Evolutionary conservation across 2,329 filamentous ascomycete species (phyloP), one percentile per base, ranked within the genome.

Genomic region (Nannizziopsis barbatae): DNA sequence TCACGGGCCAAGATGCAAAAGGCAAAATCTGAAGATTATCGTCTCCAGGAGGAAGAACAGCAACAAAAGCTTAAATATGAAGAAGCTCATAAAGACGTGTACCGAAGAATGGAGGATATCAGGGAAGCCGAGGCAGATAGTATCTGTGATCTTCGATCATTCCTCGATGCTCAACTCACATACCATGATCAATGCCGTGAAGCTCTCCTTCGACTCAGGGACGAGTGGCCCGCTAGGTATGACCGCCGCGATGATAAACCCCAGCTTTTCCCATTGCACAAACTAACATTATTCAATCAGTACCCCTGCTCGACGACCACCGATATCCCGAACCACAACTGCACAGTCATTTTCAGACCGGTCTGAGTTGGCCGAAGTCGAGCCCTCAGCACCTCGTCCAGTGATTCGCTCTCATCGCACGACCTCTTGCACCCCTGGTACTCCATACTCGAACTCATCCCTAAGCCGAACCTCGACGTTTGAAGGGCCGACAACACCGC

Each of bases 1-100:
- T 89, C 85, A 53, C 80, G 87, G 42, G 79, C 80, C 54, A 95
- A 95, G 72, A 81, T 95, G 79, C 83, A 93, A 61, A 95, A 95
- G 67, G 81, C 84, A 18, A 94, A 94, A 71, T 87, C 83, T 60
- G 90, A 96, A 60, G 90, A 96, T 64, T 94, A 92, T 70, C 77
- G 87, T 53, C 76, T 92, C 49, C 92, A 96, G 65, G 90, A 96
- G 63, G 90, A 96, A 66, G 77, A 95, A 47, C 84, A 90, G 49
- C 77, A 81, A 22, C 86, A 92, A 64, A 94, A 94, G 65, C 85
- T 86, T 58, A 96, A 96, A 69, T 96, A 95, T 62, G 92, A 96
- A 62, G 92, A 96, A 70, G 83, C 86, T 12, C 92, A 79, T 61
- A 90, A 96, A 61, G 90, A 96, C 59, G 89, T 96, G 47, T 77